Conservation (phyloP, 1,284 basidiomycete genomes). For the Ustilago tritici region DNA sequence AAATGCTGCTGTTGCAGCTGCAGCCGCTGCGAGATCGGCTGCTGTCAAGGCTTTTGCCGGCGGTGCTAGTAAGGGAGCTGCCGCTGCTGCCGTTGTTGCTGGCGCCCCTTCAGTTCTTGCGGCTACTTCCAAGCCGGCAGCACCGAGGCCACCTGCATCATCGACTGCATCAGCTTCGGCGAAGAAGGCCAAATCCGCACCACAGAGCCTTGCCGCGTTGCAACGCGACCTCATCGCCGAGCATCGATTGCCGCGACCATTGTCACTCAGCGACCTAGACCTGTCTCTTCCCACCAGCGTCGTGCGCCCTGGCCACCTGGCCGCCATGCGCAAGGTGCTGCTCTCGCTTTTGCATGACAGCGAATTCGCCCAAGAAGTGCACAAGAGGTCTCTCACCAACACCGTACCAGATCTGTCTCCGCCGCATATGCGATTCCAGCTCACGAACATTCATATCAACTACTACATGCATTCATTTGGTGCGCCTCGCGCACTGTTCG, state of each 20-base stretch:
- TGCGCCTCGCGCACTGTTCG: conserved; percentile 30
- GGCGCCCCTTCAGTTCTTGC: conserved; percentile 3
- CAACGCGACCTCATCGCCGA: conserved; percentile 40
- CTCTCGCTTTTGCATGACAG: conserved; percentile 31
- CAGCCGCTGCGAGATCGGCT: conserved; percentile 4
- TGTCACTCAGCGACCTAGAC: conserved; percentile 25
- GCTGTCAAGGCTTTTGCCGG: conserved; percentile 7
- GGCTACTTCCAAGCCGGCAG: conserved; percentile 2
- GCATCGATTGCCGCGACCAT: conserved; percentile 22
- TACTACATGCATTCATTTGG: conserved; percentile 41
- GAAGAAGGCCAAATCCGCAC: conserved; percentile 13
- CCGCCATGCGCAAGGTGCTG: conserved; percentile 34
- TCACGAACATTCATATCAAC: conserved; percentile 46
- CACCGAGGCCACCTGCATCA: background rate
- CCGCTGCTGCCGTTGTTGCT: background rate
- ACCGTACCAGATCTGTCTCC: conserved; percentile 21
- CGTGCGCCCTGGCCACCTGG: conserved; percentile 36
- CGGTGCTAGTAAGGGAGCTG: background rate
- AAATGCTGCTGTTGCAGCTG: conserved; percentile 22
- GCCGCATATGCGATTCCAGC: conserved; percentile 38
- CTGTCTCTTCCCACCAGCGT: conserved; percentile 16
- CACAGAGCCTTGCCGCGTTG: conserved; percentile 13
- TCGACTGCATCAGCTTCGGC: conserved; percentile 10
- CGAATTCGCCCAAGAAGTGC: conserved; percentile 32
- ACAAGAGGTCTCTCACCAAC: conserved; percentile 14